A percentile compares a stretch with the other conserved stretches of the same genome.
phyloP scores from a whole-genome alignment of 345 rosid species.

The Citrus cavaleriei region DNA sequence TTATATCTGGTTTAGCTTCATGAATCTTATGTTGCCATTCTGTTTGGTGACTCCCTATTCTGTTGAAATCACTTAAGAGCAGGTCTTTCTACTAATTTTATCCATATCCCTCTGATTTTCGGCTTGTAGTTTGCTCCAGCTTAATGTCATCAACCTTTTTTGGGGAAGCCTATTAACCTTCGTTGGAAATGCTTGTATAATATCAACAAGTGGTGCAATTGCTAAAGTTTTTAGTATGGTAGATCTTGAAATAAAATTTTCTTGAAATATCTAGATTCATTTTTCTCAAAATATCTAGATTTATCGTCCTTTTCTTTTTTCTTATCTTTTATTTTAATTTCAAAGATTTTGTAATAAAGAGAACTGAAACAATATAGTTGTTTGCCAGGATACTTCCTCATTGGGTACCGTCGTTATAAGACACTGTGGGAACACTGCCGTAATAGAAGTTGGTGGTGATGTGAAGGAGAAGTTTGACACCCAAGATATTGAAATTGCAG shows the following conservation, averaged over 20 bases:
- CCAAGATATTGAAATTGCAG: constrained; percentile 46
- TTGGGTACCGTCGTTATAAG: constrained; percentile 50
- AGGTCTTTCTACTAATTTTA: too few species aligned
- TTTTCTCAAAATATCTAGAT: neutral
- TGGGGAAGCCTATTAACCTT: constrained; percentile 4
- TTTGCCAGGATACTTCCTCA: constrained; percentile 50
- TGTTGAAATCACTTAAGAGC: too few species aligned
- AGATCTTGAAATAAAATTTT: neutral
- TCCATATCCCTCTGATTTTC: neutral
- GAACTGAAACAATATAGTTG: constrained; percentile 7
- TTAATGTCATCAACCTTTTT: neutral
- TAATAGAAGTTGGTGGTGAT: constrained; percentile 47
- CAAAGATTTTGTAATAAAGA: neutral
- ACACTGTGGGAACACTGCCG: constrained; percentile 56
- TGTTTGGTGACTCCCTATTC: too few species aligned
- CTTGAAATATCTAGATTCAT: neutral
- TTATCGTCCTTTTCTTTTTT: neutral
- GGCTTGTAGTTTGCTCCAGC: neutral
- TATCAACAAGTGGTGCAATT: constrained; percentile 10
- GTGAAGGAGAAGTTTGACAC: constrained; percentile 32
- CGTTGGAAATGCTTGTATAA: constrained; percentile 9
- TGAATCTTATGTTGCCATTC: too few species aligned
- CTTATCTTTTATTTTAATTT: neutral
- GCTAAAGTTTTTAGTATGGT: constrained; percentile 5
- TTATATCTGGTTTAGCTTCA: too few species aligned